These are phyloP conservation scores for Boletus subparvulus DNA, from an alignment of 768 basidiomycete species.

Conservation along the genomic window DNA sequence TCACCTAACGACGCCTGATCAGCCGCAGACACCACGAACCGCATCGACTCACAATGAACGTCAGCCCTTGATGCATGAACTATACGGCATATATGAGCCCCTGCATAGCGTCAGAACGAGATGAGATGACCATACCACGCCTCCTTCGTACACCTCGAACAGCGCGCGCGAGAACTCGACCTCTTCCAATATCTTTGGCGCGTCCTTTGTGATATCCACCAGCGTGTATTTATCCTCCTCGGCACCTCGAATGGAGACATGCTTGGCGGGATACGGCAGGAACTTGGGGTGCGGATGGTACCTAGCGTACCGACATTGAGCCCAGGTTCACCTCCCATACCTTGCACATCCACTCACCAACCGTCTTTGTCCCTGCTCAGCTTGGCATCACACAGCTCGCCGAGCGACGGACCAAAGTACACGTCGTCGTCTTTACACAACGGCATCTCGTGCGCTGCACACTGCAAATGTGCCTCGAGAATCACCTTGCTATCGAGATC, in stretches of 20 bases:
- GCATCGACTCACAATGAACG: constrained; percentile 60
- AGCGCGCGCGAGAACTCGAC: constrained; percentile 79
- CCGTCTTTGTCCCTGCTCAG: constrained; percentile 74
- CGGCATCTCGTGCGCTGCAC: constrained; percentile 86
- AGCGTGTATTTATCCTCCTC: constrained; percentile 80
- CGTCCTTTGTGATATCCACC: constrained; percentile 55
- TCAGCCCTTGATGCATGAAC: constrained; percentile 88
- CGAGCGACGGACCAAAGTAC: constrained; percentile 70
- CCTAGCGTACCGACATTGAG: constrained; percentile 43
- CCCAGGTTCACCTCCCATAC: background rate
- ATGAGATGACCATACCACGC: constrained; percentile 52
- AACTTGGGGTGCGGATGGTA: constrained; percentile 81
- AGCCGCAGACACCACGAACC: background rate
- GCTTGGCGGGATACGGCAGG: constrained; percentile 71
- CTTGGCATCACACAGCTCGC: constrained; percentile 57
- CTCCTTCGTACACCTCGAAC: constrained; percentile 90
- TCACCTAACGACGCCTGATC: constrained; percentile 46
- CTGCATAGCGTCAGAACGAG: background rate
- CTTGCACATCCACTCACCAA: constrained; percentile 49
- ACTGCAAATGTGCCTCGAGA: constrained; percentile 84
- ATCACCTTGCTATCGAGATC: constrained; percentile 74
- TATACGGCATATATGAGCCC: constrained; percentile 27
- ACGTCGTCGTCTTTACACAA: constrained; percentile 58
- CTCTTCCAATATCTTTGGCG: constrained; percentile 64
- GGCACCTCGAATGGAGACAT: constrained; percentile 71